These are phyloP conservation scores for Selenicereus undatus DNA, from an alignment of 148 eudicot genomes.

Conservation along the genomic window DNA sequence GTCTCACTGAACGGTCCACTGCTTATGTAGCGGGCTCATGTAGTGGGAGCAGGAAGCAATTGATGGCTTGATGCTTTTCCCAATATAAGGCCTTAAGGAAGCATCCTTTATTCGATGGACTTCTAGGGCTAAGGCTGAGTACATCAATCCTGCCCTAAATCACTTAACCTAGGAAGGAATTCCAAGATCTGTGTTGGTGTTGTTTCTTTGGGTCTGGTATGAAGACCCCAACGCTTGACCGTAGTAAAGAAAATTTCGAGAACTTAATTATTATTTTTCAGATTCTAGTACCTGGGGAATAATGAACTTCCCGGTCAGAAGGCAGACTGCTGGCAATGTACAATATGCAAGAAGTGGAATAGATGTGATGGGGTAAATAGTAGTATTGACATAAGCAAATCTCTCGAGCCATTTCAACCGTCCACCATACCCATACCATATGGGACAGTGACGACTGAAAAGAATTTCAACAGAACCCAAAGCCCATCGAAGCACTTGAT, in stretches of 20 bases:
- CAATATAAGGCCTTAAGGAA: not conserved
- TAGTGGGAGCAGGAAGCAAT: not conserved
- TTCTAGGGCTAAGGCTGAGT: not conserved
- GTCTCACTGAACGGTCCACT: not conserved
- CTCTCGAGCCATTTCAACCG: constrained; percentile 1
- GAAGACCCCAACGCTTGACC: no score
- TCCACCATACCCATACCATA: constrained; percentile 9
- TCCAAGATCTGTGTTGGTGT: no score
- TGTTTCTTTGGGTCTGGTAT: not conserved
- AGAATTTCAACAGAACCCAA: constrained; percentile 4
- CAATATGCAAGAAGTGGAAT: constrained; percentile 2
- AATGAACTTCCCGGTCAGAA: constrained; percentile 6
- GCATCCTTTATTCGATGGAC: no score
- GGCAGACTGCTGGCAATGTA: constrained; percentile 7
- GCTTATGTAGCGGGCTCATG: not conserved
- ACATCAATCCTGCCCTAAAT: not conserved
- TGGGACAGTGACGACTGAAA: constrained; percentile 7
- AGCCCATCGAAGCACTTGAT: constrained; percentile 10
- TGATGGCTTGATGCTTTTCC: not conserved
- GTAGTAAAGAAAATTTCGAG: not conserved
- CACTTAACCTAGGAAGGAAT: no score
- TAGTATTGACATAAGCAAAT: constrained; percentile 1
- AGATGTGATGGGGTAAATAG: not conserved
- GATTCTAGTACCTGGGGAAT: constrained; percentile 3
- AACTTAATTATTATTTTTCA: not conserved